Evolutionary conservation across 2,329 filamentous ascomycete species (phyloP).

Genomic region (Epicoccum nigrum): DNA sequence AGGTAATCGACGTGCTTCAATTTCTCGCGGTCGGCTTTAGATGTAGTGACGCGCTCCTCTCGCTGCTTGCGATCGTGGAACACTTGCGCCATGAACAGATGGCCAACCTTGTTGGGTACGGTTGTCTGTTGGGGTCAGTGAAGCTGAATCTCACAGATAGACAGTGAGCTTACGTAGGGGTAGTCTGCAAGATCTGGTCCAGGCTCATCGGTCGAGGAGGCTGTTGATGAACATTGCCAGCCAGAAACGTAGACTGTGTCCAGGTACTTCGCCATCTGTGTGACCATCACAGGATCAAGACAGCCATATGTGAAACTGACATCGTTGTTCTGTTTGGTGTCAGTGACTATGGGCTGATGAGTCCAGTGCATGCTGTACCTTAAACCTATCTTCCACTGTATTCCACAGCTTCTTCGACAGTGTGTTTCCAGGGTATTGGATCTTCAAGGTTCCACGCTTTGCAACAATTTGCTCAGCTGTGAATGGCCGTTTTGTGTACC

Average conservation of each 20-base stretch:
- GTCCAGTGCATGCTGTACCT: constrained; percentile 58
- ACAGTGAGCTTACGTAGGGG: constrained; percentile 60
- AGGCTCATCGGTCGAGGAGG: constrained; percentile 92
- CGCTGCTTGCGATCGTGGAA: constrained; percentile 99
- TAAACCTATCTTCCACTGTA: constrained; percentile 84
- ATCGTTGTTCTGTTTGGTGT: constrained; percentile 69
- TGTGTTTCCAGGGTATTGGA: constrained; percentile 87
- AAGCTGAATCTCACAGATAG: neutral
- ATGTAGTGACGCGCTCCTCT: constrained; percentile 83
- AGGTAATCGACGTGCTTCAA: constrained; percentile 89
- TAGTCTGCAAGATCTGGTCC: constrained; percentile 98
- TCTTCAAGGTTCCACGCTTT: constrained; percentile 88
- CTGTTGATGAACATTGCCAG: constrained; percentile 98
- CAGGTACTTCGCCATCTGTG: constrained; percentile 98
- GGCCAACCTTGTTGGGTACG: constrained; percentile 96
- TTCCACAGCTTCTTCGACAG: constrained; percentile 95
- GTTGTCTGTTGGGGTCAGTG: constrained; percentile 71
- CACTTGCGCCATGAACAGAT: constrained; percentile 97
- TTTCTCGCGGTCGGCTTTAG: constrained; percentile 73
- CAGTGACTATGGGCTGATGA: neutral
- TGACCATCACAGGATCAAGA: constrained; percentile 96
- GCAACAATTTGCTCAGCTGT: constrained; percentile 96
- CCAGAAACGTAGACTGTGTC: constrained; percentile 99
- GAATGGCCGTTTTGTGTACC: constrained; percentile 88
- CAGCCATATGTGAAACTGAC: constrained; percentile 96